Conservation (phyloP, 208 protist genomes). For the Leishmania guyanensis region DNA sequence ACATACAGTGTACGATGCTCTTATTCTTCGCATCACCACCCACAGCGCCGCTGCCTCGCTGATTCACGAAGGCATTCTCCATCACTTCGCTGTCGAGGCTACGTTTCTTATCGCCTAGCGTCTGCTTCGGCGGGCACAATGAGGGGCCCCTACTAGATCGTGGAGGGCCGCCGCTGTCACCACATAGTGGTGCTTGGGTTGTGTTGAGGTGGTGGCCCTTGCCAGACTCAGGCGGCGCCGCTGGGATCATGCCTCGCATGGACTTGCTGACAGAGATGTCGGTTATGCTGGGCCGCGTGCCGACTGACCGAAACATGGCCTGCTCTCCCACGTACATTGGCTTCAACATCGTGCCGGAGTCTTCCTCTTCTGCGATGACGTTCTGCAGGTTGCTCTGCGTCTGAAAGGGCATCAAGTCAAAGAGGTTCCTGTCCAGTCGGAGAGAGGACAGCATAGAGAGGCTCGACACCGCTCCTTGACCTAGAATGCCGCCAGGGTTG, state of each 20-base stretch:
- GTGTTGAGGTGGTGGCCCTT: not conserved
- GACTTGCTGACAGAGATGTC: conserved; percentile 42
- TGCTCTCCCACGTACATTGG: conserved; percentile 44
- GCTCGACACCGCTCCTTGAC: conserved; percentile 24
- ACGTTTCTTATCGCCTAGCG: conserved; percentile 1
- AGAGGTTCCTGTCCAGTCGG: conserved; percentile 41
- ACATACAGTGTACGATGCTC: conserved; percentile 17
- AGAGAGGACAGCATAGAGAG: conserved; percentile 46
- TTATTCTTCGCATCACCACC: not conserved
- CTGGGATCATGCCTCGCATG: conserved; percentile 24
- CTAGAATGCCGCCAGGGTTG: conserved; percentile 10
- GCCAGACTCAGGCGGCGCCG: not conserved
- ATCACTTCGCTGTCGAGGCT: conserved; percentile 27
- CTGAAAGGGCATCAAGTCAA: conserved; percentile 41
- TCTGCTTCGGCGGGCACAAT: not conserved
- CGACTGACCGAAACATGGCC: conserved; percentile 42
- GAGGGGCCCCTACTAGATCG: not conserved
- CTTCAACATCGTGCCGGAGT: conserved; percentile 25
- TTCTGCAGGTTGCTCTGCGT: conserved; percentile 33
- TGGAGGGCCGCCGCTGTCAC: not conserved
- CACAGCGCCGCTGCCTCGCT: not conserved
- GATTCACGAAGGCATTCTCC: not conserved
- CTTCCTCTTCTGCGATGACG: conserved; percentile 15
- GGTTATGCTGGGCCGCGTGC: conserved; percentile 17
- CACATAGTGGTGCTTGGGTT: not conserved